A percentile compares a stretch with the other conserved stretches of the same genome.
These are phyloP conservation scores for Coniochaeta prunicola DNA, from an alignment of 2,329 filamentous ascomycete species.

Conservation along the genomic window DNA sequence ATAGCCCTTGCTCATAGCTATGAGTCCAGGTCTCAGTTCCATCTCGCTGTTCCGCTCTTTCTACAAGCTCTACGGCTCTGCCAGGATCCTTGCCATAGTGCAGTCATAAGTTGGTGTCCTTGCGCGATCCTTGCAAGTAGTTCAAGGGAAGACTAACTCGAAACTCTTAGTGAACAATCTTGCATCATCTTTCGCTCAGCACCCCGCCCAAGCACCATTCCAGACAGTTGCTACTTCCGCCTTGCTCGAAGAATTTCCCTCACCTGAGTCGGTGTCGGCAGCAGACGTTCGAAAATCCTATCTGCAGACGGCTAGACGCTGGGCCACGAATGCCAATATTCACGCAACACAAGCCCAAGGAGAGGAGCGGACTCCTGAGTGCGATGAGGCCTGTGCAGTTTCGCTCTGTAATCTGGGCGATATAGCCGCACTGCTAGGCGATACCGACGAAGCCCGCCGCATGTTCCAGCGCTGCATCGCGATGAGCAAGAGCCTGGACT, in stretches of 20 bases:
- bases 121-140: not conserved
- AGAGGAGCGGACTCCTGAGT: slow-evolving; percentile 65
- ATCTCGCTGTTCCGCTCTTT: slow-evolving; percentile 78
- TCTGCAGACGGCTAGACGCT: slow-evolving; percentile 63
- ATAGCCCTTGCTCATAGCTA: slow-evolving; percentile 70
- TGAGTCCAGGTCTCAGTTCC: slow-evolving; percentile 64
- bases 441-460: slow-evolving; percentile 55
- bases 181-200: slow-evolving; percentile 65
- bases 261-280: slow-evolving; percentile 15
- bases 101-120: slow-evolving; percentile 59
- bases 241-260: slow-evolving; percentile 12
- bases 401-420: slow-evolving; percentile 84
- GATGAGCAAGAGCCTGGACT: slow-evolving; percentile 48
- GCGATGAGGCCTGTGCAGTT: slow-evolving; percentile 74
- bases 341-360: slow-evolving; percentile 59
- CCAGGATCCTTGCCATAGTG: slow-evolving; percentile 65
- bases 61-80: slow-evolving; percentile 72
- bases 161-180: slow-evolving; percentile 65
- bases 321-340: slow-evolving; percentile 70
- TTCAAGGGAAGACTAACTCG: not conserved
- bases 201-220: slow-evolving; percentile 33
- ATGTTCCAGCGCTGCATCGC: slow-evolving; percentile 63
- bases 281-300: slow-evolving; percentile 51
- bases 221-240: slow-evolving; percentile 20
- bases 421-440: slow-evolving; percentile 68